Base-by-base conservation (phyloP, 2,329 filamentous ascomycete species). In the Scedosporium minutisporum region DNA sequence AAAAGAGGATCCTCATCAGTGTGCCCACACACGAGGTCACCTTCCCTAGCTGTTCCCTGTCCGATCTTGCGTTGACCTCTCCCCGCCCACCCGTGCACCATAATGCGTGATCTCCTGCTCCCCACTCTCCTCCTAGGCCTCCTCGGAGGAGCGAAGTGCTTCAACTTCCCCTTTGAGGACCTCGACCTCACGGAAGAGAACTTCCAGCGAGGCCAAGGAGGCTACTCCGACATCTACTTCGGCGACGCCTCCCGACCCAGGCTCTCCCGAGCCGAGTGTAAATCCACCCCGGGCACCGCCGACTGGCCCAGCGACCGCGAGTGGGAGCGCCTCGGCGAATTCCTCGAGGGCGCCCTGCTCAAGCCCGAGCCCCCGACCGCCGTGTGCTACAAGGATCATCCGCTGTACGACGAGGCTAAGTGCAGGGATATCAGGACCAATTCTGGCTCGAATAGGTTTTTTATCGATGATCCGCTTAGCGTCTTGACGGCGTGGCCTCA, bases 311-410 rank as follows among this genome's bases (percentile, higher is more conserved):
- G 65, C 2, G 67, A 69, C 1, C 57, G 65, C 7, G 68, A 72
- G 10, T 75, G 73, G 73, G 59, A 65, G 6, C 64, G 33, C 12
- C 67, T 75, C 33, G 71, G 74, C 64, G 55, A 63, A 29, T 68
- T 72, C 9, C 64, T 73, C 1, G 67, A 65, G 58, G 72, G 72
- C 25, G 67, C 66, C 16, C 68, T 76, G 16, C 68, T 75, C 51
- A 69, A 68, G 51, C 72, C 73, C 18, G 62, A 67, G 2, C 73
- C 74, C 3, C 65, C 70, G 0, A 71, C 66, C 2, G 69, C 71
- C 1, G 70, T 67, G 6, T 75, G 73, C 65, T 75, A 63, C 60
- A n/a, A 63, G 29, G 62, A 58, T 55, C 64, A 64, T 51, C 55
- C 46, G 27, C 63, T 58, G 29, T 65, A 71, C 57, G 65, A 74